Base-by-base conservation (phyloP, 106 monocot genomes). In the Dendrobium huoshanense region DNA sequence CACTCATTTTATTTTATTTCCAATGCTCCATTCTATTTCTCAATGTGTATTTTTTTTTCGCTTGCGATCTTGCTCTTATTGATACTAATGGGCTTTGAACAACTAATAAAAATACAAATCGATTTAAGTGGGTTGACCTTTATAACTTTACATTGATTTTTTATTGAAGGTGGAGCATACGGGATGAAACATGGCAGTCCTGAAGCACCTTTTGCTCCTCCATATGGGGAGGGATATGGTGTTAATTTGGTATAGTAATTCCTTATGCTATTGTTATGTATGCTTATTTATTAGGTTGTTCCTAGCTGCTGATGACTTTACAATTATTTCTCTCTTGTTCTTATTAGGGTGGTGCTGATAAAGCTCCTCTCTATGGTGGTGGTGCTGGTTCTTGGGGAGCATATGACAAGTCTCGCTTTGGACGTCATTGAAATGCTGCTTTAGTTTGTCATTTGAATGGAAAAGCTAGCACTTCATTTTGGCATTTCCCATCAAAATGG, bases 361-460 rank as follows among this genome's bases (percentile, higher is more conserved):
- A 88, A 75, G 82, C 84, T 42, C 80, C 87, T 78, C 19, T 75
- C 3, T 84, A 85, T 86, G 88, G 85, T 82, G 79, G 76, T 67
- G 83, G 82, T 4, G 77, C 89, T 81, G 86, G 92, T 49, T 72
- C 86, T 68, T 88, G 93, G 90, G 88, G 82, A 79, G n/a, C 85
- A 49, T 84, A 77, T 83, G 93, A 93, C 55, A 90, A 85, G 74
- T 87, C 84, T 77, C 88, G 65, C 59, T 29, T 79, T 78, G 78
- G 77, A 37, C 90, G 76, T 72, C 88, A 83, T 72, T 87, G 84
- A 90, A 70, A 74, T 41, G 73, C 77, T 9, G 40, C 33, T 25
- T 79, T 43, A 41, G 4, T 27, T 41, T 44, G 19, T 73, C 54
- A 41, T 43, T 78, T 76, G n/a, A 58, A 65, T 49, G 48, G 67